Evolutionary conservation across 805 yeast genomes (phyloP), one percentile per base, ranked within the genome.

Genomic region (Grigorovia yakushimaensis): DNA sequence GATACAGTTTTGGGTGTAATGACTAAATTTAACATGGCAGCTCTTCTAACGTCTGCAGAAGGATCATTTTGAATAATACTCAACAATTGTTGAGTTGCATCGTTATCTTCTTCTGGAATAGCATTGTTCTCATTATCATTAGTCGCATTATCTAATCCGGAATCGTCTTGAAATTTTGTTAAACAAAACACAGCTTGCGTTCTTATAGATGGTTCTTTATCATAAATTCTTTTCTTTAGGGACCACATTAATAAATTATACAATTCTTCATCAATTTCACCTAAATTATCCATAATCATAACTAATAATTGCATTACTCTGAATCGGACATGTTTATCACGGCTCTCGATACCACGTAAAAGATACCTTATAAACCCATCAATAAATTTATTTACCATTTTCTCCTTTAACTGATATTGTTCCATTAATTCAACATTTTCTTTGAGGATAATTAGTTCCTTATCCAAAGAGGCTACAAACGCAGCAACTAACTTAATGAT

Each of bases 11-110:
- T 53, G 3, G 65, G 55, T 39, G 74, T 74, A 54, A 80, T 82
- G 21, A 74, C 78, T 30, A 91, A 62, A 59, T 88, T 85, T 41
- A 83, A 67, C 57, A 88, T 66, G 0, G 91, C 91, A 0, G 94
- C 88, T 50, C 95, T 73, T 54, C 98, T 74, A 1, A 89, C 96
- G 51, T 93, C 98, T 0, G 96, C 81, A 56, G 83, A 82, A 2
- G 86, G 76, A 65, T 91, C 98, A 58, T 82, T 77, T 56, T 79
- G 82, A 55, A 87, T 70, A 0, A 81, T 73, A n/a, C 62, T 62
- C 45, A 76, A 56, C 35, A 79, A 65, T 39, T 68, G 69, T 41
- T 71, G 68, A 2, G 77, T 71, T 6, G 79, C 78, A 49, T 71
- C 71, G 48, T 73, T 72, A 33, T 62, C 69, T 45, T 68, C 65